Evolutionary conservation across 176 grass and related monocot species (phyloP).

Genomic region (Hordeum marinum): DNA sequence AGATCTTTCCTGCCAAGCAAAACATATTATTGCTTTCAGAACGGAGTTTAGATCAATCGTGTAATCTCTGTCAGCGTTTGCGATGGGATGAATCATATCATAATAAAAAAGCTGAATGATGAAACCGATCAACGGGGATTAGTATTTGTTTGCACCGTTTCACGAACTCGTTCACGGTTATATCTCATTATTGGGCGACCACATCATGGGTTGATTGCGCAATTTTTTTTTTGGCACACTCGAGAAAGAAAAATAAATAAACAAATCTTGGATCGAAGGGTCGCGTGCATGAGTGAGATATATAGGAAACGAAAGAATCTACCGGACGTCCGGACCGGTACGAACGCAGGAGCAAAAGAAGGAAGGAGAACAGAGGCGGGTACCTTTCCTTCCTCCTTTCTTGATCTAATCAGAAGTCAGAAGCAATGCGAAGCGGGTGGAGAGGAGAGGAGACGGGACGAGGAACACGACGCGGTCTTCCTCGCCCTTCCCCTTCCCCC

Average conservation of each 20-base stretch:
- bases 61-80: neutral
- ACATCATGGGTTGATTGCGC: slow-evolving; percentile 2
- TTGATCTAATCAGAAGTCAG: neutral
- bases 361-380: neutral
- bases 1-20: neutral
- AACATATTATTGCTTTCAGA: neutral
- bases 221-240: neutral
- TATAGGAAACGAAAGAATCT: neutral
- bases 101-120: neutral
- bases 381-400: neutral
- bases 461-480: slow-evolving; percentile 34
- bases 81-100: neutral
- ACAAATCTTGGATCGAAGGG: neutral
- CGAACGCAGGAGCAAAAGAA: neutral
- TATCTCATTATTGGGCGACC: neutral
- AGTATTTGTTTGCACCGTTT: neutral
- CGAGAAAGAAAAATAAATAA: neutral
- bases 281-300: neutral
- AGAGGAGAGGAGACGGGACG: neutral
- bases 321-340: neutral
- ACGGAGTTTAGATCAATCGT: neutral
- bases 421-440: slow-evolving; percentile 30
- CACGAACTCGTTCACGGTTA: neutral
- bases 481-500: slow-evolving; percentile 25
- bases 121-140: neutral